phyloP scores from a whole-genome alignment of 2,329 filamentous ascomycete genomes.

The Apiospora aurea region DNA sequence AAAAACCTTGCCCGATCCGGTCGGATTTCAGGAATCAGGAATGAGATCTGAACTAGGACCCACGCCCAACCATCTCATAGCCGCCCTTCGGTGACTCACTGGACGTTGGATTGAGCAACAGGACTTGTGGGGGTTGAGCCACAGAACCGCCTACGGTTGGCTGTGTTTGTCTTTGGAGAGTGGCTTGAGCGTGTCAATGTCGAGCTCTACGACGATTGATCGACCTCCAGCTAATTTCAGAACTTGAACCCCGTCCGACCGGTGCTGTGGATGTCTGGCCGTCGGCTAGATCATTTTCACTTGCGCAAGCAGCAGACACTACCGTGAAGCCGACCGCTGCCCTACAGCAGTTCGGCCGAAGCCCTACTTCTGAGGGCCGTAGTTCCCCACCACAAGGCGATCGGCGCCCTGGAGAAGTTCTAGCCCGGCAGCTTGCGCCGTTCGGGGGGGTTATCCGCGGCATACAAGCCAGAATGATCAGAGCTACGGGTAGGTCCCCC shows the following conservation, averaged over 20 bases:
- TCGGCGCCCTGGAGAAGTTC: background rate
- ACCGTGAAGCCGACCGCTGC: background rate
- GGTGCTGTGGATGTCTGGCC: background rate
- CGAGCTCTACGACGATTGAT: background rate
- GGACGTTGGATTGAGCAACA: too few species aligned
- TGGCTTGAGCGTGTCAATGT: background rate
- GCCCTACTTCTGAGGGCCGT: background rate
- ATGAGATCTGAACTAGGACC: background rate
- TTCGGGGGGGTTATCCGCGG: background rate
- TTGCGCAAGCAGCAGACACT: background rate
- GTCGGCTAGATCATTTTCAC: background rate
- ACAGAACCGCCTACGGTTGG: too few species aligned
- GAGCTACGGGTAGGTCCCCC: background rate
- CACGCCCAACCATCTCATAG: background rate
- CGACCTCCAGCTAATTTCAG: background rate
- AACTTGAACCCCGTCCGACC: background rate
- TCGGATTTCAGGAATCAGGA: background rate
- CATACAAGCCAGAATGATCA: background rate
- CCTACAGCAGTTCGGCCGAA: background rate
- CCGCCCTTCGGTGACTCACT: background rate
- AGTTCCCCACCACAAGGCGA: background rate
- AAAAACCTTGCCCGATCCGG: background rate
- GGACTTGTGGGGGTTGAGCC: too few species aligned
- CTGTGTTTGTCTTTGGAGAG: too few species aligned
- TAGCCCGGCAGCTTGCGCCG: background rate